Base-by-base conservation (phyloP, 305 asterid species). In the Rubia occidens region DNA sequence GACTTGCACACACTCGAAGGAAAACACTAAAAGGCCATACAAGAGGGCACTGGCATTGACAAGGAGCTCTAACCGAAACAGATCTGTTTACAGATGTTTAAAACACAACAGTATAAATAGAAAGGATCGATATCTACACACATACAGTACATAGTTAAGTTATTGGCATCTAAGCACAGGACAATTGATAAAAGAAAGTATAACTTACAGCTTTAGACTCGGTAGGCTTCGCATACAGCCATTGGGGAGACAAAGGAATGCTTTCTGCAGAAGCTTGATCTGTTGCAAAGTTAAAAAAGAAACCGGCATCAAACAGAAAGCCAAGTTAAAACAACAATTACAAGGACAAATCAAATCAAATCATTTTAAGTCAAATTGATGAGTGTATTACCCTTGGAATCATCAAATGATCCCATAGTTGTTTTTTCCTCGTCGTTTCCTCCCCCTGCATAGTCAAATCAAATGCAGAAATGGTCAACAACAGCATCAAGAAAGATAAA, bases 211-310 rank as follows among this genome's bases (percentile, higher is more conserved):
- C 74, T 75, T 86, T 95, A 63, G 85, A 77, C 70, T 95, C 99
- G 75, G 74, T 88, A 62, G 96, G 94, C 82, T 83, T 95, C 61
- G 90, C 85, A 78, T 89, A 89, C 64, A 91, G 84, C 98, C 99
- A 95, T 77, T 95, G 99, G 0, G 97, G 99, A 81, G 99, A 95
- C 82, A 95, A 76, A 9, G 99, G 99, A 66, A 95, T 91, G 84
- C 73, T 91, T 72, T 91, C 96, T 20, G 83, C 77, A n/a, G 74
- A 67, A 26, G 81, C 82, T 79, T 82, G 96, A 86, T 91, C 98
- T 91, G 86, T 78, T 75, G 72, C 54, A 87, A 75, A 47, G 14
- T 66, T 2, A 49, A 62, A 24, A 66, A 54, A 37, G 74, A 64
- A 43, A 5, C 65, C 55, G 42, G 8, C 9, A 68, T 43, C 70